These are phyloP conservation scores for Pseudogymnoascus sp. DNA, from an alignment of 2,329 filamentous ascomycete genomes.

Conservation along the genomic window DNA sequence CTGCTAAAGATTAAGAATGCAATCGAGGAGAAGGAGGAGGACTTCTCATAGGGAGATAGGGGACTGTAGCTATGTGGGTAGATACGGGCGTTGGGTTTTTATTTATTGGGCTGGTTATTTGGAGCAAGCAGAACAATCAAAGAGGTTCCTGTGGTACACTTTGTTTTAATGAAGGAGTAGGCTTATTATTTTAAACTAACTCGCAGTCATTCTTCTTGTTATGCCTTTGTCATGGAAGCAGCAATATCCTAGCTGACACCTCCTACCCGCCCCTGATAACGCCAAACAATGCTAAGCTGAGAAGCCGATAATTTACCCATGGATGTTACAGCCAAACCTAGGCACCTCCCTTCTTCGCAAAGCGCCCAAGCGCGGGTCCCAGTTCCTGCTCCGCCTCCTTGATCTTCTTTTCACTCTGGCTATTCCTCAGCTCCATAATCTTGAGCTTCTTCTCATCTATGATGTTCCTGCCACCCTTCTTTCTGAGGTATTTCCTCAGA, in stretches of 20 bases:
- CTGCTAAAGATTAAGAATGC: slow-evolving; percentile 73
- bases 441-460: slow-evolving; percentile 90
- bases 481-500: slow-evolving; percentile 78
- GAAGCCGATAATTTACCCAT: not conserved
- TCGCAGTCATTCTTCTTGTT: slow-evolving; percentile 1
- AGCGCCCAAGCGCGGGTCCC: slow-evolving; percentile 78
- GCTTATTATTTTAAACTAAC: slow-evolving; percentile 7
- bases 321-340: slow-evolving; percentile 1
- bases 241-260: not conserved
- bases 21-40: slow-evolving; percentile 64
- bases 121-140: slow-evolving; percentile 7
- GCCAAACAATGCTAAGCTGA: slow-evolving; percentile 6
- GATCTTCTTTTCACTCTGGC: slow-evolving; percentile 56
- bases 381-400: slow-evolving; percentile 63
- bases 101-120: slow-evolving; percentile 26
- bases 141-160: not conserved
- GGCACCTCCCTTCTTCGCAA: slow-evolving; percentile 55
- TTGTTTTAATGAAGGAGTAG: slow-evolving; percentile 3
- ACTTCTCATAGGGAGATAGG: slow-evolving; percentile 51
- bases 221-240: not conserved
- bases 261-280: not conserved
- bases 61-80: not conserved
- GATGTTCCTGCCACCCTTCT: slow-evolving; percentile 86
- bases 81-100: not conserved
- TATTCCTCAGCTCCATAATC: slow-evolving; percentile 71